phyloP scores from a whole-genome alignment of 257 asterid genomes.

The Echites panduratus region DNA sequence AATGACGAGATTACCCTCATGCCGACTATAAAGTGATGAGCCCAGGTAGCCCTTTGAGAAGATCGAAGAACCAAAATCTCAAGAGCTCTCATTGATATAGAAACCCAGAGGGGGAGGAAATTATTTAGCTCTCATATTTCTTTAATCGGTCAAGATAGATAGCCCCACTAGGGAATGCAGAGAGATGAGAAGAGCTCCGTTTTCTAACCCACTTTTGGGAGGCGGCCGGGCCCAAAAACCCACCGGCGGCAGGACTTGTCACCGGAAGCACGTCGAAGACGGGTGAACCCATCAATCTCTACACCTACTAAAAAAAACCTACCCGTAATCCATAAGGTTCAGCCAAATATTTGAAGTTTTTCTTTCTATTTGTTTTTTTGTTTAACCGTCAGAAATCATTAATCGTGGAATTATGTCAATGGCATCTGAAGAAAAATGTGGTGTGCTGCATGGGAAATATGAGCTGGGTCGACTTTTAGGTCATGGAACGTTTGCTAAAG shows the following conservation, averaged over 20 bases:
- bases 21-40: neutral
- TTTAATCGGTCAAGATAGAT: neutral
- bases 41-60: neutral
- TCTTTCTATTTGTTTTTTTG: neutral
- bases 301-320: slow-evolving; percentile 6
- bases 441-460: slow-evolving; percentile 46
- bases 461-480: slow-evolving; percentile 53
- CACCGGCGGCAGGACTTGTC: slow-evolving; percentile 70
- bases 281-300: slow-evolving; percentile 43
- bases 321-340: too few species aligned
- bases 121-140: neutral
- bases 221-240: slow-evolving; percentile 44
- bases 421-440: slow-evolving; percentile 54
- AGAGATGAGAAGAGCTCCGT: slow-evolving; percentile 58
- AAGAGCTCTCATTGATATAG: neutral
- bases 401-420: slow-evolving; percentile 15
- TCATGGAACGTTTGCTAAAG: slow-evolving; percentile 59
- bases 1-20: neutral
- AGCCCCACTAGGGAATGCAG: slow-evolving; percentile 68
- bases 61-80: neutral
- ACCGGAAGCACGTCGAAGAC: slow-evolving; percentile 95
- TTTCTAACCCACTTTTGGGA: slow-evolving; percentile 39
- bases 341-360: neutral
- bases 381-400: neutral
- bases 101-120: neutral